Conservation (phyloP, 2,329 filamentous ascomycete genomes). For the Fusarium sororula region DNA sequence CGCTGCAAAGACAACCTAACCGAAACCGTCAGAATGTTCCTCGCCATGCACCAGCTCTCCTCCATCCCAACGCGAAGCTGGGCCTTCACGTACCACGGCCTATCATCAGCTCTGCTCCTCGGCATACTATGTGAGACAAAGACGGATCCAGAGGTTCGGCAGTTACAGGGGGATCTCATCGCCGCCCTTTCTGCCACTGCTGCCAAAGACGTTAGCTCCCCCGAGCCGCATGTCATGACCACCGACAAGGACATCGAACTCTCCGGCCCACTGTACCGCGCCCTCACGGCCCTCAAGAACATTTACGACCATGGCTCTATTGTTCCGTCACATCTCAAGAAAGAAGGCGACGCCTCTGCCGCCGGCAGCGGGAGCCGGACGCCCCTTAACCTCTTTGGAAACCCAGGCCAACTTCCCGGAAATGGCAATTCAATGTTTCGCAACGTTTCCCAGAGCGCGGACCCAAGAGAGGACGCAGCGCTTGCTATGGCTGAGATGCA, state of each 20-base stretch:
- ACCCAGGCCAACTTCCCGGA: conserved; percentile 34
- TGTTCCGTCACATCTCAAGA: conserved; percentile 59
- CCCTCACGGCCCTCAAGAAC: conserved; percentile 68
- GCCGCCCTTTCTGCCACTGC: conserved; percentile 70
- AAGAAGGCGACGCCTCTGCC: conserved; percentile 58
- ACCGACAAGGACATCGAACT: conserved; percentile 70
- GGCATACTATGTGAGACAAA: conserved; percentile 72
- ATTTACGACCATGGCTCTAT: conserved; percentile 73
- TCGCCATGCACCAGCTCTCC: conserved; percentile 74
- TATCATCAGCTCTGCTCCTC: conserved; percentile 71
- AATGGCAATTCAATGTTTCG: conserved; percentile 41
- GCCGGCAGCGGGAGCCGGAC: conserved; percentile 58
- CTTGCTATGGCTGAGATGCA: conserved; percentile 73
- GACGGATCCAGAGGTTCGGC: conserved; percentile 68
- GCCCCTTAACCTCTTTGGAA: conserved; percentile 47
- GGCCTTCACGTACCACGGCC: conserved; percentile 74
- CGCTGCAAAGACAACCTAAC: conserved; percentile 70
- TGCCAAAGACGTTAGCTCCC: conserved; percentile 67
- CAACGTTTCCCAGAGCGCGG: conserved; percentile 47
- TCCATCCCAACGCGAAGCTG: conserved; percentile 73
- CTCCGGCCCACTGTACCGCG: conserved; percentile 68
- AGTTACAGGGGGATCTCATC: conserved; percentile 71
- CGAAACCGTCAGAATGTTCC: conserved; percentile 74
- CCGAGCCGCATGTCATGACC: conserved; percentile 61
- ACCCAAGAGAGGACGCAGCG: conserved; percentile 69